A percentile compares a stretch with the other conserved stretches of the same genome.
phyloP scores from a whole-genome alignment of 2,329 filamentous ascomycete species.

The Xylariales sp. region DNA sequence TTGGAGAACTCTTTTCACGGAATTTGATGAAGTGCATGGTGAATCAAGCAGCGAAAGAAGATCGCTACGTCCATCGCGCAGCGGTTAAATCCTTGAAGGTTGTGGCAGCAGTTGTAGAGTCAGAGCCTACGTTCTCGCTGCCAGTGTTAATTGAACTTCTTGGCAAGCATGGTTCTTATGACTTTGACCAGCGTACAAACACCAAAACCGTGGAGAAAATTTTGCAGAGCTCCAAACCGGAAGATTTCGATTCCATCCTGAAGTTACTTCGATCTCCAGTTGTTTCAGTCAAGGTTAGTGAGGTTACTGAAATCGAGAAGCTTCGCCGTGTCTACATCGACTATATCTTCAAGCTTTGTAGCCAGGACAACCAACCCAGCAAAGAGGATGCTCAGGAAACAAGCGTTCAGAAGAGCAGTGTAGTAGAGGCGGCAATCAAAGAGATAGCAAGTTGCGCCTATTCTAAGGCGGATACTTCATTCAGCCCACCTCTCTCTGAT shows the following conservation, averaged over 20 bases:
- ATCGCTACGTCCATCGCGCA: constrained; percentile 75
- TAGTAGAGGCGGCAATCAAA: constrained; percentile 39
- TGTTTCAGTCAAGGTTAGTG: constrained; percentile 18
- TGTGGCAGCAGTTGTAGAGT: constrained; percentile 61
- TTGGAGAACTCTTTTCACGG: constrained; percentile 66
- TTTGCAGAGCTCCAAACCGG: constrained; percentile 53
- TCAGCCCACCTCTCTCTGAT: constrained; percentile 42
- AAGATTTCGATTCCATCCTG: constrained; percentile 51
- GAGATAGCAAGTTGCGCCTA: constrained; percentile 54
- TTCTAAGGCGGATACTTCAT: constrained; percentile 34
- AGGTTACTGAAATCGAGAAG: constrained; percentile 32
- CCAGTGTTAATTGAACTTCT: constrained; percentile 65
- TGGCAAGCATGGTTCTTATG: constrained; percentile 64
- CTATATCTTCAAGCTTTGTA: constrained; percentile 50
- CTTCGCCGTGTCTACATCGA: constrained; percentile 47
- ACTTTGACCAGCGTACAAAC: constrained; percentile 83
- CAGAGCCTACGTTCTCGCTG: constrained; percentile 54
- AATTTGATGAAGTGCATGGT: constrained; percentile 79
- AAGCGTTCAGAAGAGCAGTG: constrained; percentile 23
- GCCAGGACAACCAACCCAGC: constrained; percentile 26
- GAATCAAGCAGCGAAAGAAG: constrained; percentile 74
- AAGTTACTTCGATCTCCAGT: constrained; percentile 42
- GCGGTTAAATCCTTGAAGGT: constrained; percentile 72
- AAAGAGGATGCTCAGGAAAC: constrained; percentile 21
- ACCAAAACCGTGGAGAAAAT: constrained; percentile 79